Conservation (phyloP, 2,329 filamentous ascomycete genomes). For the Davidsoniella australis region DNA sequence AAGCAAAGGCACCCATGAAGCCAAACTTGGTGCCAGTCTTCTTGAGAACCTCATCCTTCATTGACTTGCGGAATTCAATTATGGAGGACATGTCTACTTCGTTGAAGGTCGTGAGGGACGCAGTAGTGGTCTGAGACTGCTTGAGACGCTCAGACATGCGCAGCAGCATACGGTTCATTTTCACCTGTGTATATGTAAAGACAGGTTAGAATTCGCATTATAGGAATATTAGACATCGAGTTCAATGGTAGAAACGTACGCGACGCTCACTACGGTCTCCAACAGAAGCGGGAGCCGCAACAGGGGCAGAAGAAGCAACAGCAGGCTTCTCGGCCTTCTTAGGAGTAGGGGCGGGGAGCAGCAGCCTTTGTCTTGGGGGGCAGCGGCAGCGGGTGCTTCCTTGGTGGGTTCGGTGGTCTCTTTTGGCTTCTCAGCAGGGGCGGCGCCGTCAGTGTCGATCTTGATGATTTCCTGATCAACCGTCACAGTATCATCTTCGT, state of each 20-base stretch:
- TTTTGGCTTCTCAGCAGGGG: conserved; percentile 5
- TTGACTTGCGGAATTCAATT: conserved; percentile 92
- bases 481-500: conserved; percentile 85
- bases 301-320: conserved; percentile 12
- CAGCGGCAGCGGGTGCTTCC: conserved; percentile 14
- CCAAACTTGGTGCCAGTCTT: conserved; percentile 94
- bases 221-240: neutral
- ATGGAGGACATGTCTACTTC: conserved; percentile 97
- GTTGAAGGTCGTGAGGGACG: conserved; percentile 95
- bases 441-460: conserved; percentile 50
- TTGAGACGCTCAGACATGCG: conserved; percentile 95
- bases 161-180: conserved; percentile 99
- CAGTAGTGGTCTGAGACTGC: conserved; percentile 97
- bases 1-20: conserved; percentile 98
- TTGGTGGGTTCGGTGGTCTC: neutral
- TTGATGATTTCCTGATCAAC: conserved; percentile 85
- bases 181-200: conserved; percentile 44
- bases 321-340: conserved; percentile 12
- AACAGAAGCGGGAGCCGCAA: conserved; percentile 25
- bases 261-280: conserved; percentile 76
- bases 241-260: conserved; percentile 33
- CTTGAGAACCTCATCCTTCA: conserved; percentile 93
- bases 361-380: conserved; percentile 14
- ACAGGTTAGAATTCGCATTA: neutral
- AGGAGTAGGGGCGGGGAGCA: conserved; percentile 1